These are phyloP conservation scores for Mesembryanthemum crystallinum DNA, from an alignment of 148 eudicot species.

Conservation along the genomic window DNA sequence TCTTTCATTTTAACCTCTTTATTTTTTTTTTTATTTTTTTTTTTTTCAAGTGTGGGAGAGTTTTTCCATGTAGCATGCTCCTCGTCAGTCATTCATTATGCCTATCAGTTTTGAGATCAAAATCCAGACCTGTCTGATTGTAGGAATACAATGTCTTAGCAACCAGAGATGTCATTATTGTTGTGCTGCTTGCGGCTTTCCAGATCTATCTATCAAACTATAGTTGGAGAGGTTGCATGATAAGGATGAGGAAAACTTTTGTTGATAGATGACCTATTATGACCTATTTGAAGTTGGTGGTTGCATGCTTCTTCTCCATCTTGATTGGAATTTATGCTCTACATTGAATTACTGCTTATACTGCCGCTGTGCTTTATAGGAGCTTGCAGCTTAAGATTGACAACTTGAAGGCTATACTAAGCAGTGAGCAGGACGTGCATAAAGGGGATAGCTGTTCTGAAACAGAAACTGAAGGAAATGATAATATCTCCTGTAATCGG, in stretches of 20 bases:
- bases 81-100: not conserved
- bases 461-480: constrained; percentile 68
- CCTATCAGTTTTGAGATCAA: not conserved
- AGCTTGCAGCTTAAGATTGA: constrained; percentile 55
- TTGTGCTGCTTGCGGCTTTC: not conserved
- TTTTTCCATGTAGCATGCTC: not conserved
- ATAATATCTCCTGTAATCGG: constrained; percentile 30
- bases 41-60: too few relatives aligned
- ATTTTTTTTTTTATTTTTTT: too few relatives aligned
- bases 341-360: not conserved
- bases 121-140: not conserved
- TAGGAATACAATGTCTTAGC: not conserved
- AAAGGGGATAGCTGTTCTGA: constrained; percentile 71
- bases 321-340: not conserved
- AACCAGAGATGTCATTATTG: not conserved
- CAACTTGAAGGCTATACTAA: constrained; percentile 43
- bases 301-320: too few relatives aligned
- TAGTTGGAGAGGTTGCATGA: not conserved
- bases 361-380: constrained; percentile 39
- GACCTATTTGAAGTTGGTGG: not conserved
- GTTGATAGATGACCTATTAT: not conserved
- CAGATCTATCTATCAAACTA: too few relatives aligned
- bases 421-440: constrained; percentile 34
- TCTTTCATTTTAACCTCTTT: too few relatives aligned
- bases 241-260: not conserved